phyloP scores from a whole-genome alignment of 176 grass and related monocot species.

The Musa itinerans region DNA sequence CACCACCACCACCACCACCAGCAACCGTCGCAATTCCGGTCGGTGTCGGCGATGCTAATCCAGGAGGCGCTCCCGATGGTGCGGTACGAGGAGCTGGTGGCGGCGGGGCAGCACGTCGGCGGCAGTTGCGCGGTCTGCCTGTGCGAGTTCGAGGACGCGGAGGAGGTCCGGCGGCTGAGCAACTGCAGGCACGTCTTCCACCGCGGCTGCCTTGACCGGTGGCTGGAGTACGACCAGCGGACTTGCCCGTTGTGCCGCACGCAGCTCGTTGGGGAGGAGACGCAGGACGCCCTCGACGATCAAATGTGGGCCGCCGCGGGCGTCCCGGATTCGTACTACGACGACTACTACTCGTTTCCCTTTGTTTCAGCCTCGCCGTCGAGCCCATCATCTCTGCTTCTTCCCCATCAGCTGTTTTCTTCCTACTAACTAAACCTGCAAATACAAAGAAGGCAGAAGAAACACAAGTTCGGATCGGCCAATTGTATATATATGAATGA shows the following conservation, averaged over 20 bases:
- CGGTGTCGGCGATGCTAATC: slow-evolving; percentile 50
- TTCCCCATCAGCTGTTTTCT: neutral
- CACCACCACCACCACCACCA: slow-evolving; percentile 16
- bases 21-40: slow-evolving; percentile 21
- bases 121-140: slow-evolving; percentile 80
- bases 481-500: neutral
- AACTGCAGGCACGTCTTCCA: slow-evolving; percentile 97
- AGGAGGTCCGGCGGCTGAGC: slow-evolving; percentile 60
- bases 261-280: slow-evolving; percentile 60
- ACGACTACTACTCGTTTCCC: slow-evolving; percentile 51
- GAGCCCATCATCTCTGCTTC: slow-evolving; percentile 26
- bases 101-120: neutral
- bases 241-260: slow-evolving; percentile 96
- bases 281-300: slow-evolving; percentile 22
- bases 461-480: neutral
- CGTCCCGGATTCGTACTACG: slow-evolving; percentile 37
- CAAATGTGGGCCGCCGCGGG: slow-evolving; percentile 39
- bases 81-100: slow-evolving; percentile 53
- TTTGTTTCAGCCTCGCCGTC: slow-evolving; percentile 15
- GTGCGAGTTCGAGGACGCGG: slow-evolving; percentile 42
- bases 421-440: neutral
- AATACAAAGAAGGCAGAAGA: too few species aligned
- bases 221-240: slow-evolving; percentile 86
- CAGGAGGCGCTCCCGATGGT: slow-evolving; percentile 67
- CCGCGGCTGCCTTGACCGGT: slow-evolving; percentile 71